These are phyloP conservation scores for Apiospora phragmitis DNA, from an alignment of 2,329 filamentous ascomycete species.

Conservation along the genomic window DNA sequence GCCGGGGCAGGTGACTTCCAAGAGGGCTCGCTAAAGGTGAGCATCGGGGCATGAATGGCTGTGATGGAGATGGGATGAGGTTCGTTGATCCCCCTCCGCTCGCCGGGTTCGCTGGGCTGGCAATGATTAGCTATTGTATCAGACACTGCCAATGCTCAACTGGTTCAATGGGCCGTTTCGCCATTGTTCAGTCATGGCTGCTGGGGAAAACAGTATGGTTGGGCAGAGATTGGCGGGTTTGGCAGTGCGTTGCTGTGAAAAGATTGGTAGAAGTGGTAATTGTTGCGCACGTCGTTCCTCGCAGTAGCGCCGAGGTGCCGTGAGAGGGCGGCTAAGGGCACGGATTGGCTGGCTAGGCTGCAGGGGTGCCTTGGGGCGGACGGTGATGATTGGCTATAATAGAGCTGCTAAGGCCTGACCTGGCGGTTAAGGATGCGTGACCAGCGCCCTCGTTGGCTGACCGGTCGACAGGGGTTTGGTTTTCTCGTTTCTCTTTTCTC, in stretches of 20 bases:
- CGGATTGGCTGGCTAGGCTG: constrained; percentile 36
- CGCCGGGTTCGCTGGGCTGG: not conserved
- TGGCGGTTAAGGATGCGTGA: constrained; percentile 31
- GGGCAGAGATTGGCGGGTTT: constrained; percentile 26
- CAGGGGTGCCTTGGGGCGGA: constrained; percentile 25
- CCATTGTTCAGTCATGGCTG: constrained; percentile 1
- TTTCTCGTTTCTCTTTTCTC: not conserved
- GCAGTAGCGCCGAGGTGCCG: constrained; percentile 34
- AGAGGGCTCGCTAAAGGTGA: constrained; percentile 14
- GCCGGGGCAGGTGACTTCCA: constrained; percentile 10
- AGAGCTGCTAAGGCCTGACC: constrained; percentile 29
- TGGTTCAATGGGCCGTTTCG: constrained; percentile 4
- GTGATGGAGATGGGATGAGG: constrained; percentile 17
- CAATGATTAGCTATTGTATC: not conserved
- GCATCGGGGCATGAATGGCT: constrained; percentile 17
- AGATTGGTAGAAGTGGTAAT: constrained; percentile 20
- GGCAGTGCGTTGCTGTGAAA: constrained; percentile 27
- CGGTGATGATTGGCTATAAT: constrained; percentile 30
- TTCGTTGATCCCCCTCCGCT: constrained; percentile 9
- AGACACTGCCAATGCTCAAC: not conserved
- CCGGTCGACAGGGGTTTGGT: not conserved
- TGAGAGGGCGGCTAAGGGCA: constrained; percentile 29
- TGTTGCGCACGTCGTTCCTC: constrained; percentile 34
- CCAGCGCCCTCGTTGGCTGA: constrained; percentile 14
- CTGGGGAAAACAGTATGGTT: constrained; percentile 25